Base-by-base conservation (phyloP, 345 rosid species). In the Gossypium stocksii region DNA sequence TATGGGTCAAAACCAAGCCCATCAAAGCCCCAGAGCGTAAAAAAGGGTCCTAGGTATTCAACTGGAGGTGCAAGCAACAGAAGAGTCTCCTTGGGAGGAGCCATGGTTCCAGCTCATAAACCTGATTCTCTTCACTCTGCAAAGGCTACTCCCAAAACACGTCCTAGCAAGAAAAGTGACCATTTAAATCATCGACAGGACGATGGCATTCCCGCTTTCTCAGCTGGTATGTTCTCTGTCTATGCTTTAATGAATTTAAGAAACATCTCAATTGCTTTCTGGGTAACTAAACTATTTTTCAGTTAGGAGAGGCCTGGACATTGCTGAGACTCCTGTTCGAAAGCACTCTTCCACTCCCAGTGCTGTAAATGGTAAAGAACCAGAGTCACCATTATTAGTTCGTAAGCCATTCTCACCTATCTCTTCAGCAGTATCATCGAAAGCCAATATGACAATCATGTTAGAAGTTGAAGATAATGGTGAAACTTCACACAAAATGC, bases 1-100 rank as follows among this genome's bases (percentile, higher is more conserved):
- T 96, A 90, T 61, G 99, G 99, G 22, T 96, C 98, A 56, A 93
- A 89, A 81, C 97, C 97, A 59, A 96, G 97, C 89, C 97, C 98
- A 64, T 89, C 95, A 23, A 96, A 96, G 88, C 84, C 88, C 19
- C 90, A 81, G 20, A 84, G 86, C 66, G 88, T 82, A 3, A 93
- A 89, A 83, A 96, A 96, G 73, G 87, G 79, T 74, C 78, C 97
- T 66, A 86, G 97, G 81, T 78, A 80, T 83, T 93, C 98, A 16
- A 90, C 86, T 5, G 97, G 97, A 48, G 92, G 92, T 80, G 88
- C 87, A 65, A 85, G 84, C 78, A 84, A 80, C 77, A 87, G 92
- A 80, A 89, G 91, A 77, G 86, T 89, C 52, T 90, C 98, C 64
- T 77, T 91, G 48, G 98, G 97, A 70, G 97, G 90, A 80, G 74